These are phyloP conservation scores for Leishmania lainsoni DNA, from an alignment of 208 protist species.

Conservation along the genomic window DNA sequence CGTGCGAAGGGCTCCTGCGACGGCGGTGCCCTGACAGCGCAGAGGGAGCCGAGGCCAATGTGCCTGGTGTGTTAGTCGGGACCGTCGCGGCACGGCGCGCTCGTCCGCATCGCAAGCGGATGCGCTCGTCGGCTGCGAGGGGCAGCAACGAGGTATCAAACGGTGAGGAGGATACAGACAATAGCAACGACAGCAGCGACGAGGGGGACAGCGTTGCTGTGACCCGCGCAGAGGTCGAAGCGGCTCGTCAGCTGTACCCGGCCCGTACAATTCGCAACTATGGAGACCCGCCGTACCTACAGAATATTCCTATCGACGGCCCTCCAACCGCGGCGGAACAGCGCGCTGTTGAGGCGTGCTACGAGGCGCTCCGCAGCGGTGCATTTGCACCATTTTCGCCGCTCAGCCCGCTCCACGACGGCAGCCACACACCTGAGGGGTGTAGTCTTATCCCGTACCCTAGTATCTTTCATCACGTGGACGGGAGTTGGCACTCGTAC, in stretches of 20 bases:
- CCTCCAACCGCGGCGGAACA: slow-evolving; percentile 40
- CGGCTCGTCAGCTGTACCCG: slow-evolving; percentile 43
- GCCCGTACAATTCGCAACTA: slow-evolving; percentile 27
- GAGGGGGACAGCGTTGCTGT: slow-evolving; percentile 26
- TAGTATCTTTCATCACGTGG: slow-evolving; percentile 86
- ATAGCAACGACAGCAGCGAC: not conserved
- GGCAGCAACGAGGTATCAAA: not conserved
- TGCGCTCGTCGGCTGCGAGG: slow-evolving; percentile 17
- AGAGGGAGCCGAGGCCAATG: not conserved
- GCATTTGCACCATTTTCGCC: slow-evolving; percentile 6
- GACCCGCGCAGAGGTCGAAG: slow-evolving; percentile 16
- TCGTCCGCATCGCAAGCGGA: slow-evolving; percentile 6
- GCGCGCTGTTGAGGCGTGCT: slow-evolving; percentile 27
- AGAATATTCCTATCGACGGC: slow-evolving; percentile 47
- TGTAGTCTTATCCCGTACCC: slow-evolving; percentile 47
- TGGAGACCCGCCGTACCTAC: slow-evolving; percentile 22
- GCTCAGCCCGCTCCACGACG: not conserved
- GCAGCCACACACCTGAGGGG: not conserved
- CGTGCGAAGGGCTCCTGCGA: slow-evolving; percentile 3
- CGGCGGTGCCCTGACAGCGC: not conserved
- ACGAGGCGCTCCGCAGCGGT: not conserved
- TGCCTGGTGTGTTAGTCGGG: not conserved
- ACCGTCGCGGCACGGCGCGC: not conserved
- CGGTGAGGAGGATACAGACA: slow-evolving; percentile 5
- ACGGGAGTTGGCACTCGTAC: slow-evolving; percentile 79